Evolutionary conservation across 2,329 filamentous ascomycete species (phyloP).

Genomic region (Gnomoniopsis sp.): DNA sequence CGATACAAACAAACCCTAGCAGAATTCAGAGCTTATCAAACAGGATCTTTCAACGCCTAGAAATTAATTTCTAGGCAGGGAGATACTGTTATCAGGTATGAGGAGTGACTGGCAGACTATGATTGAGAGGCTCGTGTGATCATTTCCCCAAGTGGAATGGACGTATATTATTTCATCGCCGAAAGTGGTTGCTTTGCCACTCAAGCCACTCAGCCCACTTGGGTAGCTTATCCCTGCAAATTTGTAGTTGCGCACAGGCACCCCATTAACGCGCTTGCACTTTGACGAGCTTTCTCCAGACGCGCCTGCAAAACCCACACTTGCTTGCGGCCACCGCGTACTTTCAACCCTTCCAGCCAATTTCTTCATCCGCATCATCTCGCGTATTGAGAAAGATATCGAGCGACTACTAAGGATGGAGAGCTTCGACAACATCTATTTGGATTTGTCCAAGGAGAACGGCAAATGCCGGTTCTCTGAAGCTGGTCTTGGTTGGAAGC

Average conservation of each 20-base stretch:
- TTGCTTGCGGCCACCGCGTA: not conserved
- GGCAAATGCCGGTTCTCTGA: constrained; percentile 95
- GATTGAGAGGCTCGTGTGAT: too few species aligned
- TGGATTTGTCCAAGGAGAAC: constrained; percentile 88
- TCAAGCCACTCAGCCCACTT: too few species aligned
- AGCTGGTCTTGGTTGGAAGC: constrained; percentile 93
- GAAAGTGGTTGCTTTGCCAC: too few species aligned
- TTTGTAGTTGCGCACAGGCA: not conserved
- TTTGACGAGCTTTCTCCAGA: not conserved
- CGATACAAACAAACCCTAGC: too few species aligned
- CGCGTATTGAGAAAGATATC: not conserved
- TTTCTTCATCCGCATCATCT: not conserved
- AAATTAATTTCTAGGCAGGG: too few species aligned
- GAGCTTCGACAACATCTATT: constrained; percentile 95
- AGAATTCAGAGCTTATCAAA: too few species aligned
- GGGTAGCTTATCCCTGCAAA: not conserved
- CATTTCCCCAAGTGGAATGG: too few species aligned
- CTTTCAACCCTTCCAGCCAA: not conserved
- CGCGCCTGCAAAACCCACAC: not conserved
- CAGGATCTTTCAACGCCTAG: too few species aligned
- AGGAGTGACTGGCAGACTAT: too few species aligned
- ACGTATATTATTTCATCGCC: too few species aligned
- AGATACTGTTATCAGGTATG: too few species aligned
- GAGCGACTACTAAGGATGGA: constrained; percentile 43
- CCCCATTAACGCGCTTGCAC: not conserved